Evolutionary conservation across 2,329 filamentous ascomycete genomes (phyloP).

Genomic region (Colletotrichum noveboracense): DNA sequence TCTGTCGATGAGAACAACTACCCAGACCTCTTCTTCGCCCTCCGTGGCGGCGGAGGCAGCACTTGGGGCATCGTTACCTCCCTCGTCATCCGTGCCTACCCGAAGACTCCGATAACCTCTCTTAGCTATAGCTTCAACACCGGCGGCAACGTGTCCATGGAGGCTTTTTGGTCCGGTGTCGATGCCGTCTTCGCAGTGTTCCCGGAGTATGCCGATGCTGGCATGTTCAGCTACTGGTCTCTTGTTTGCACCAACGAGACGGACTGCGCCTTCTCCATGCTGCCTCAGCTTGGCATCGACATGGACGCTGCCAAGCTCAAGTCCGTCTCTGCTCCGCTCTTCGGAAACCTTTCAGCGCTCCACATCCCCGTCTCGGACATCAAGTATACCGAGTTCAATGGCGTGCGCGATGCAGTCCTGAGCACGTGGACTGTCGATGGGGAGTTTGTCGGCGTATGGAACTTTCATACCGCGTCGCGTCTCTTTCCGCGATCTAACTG

Average conservation of each 20-base stretch:
- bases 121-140: constrained; percentile 30
- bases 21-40: constrained; percentile 52
- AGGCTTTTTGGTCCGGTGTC: constrained; percentile 35
- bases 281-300: not conserved
- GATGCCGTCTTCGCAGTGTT: constrained; percentile 33
- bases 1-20: constrained; percentile 40
- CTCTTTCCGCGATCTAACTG: constrained; percentile 28
- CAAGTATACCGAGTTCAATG: constrained; percentile 33
- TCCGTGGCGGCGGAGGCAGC: constrained; percentile 52
- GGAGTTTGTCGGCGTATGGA: constrained; percentile 10
- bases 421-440: constrained; percentile 27
- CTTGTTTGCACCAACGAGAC: constrained; percentile 25
- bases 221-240: constrained; percentile 39
- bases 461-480: constrained; percentile 19
- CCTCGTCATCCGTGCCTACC: constrained; percentile 46
- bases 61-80: constrained; percentile 49
- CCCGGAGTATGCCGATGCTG: constrained; percentile 38
- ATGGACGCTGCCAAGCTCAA: constrained; percentile 36
- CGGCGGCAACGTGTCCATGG: constrained; percentile 29
- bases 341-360: constrained; percentile 26
- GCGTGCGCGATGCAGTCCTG: constrained; percentile 24
- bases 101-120: constrained; percentile 36
- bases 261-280: constrained; percentile 30
- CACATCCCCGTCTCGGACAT: constrained; percentile 30
- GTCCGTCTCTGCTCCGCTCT: constrained; percentile 36